Conservation (phyloP, 192 early-diverging fungal genomes). For the Oehlia diaphana region DNA sequence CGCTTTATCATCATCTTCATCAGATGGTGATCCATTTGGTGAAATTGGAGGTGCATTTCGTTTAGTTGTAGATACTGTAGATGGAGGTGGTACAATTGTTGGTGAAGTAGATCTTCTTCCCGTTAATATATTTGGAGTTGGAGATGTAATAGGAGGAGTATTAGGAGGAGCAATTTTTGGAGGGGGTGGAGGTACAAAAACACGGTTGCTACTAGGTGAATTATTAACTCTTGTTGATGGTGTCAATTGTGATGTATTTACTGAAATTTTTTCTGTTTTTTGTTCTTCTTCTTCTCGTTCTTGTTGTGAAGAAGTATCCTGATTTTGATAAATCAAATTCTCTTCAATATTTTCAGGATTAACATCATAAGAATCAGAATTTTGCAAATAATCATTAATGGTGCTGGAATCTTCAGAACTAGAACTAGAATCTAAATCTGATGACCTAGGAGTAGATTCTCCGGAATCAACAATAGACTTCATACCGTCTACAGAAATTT, state of each 20-base stretch:
- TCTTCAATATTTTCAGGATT: background rate
- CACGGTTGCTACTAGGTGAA: background rate
- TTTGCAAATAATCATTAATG: background rate
- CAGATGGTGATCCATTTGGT: background rate
- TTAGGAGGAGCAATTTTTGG: slow-evolving; percentile 11
- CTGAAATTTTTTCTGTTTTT: background rate
- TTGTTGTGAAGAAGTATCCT: background rate
- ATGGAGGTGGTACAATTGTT: background rate
- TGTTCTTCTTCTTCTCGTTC: background rate
- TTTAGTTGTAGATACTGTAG: background rate
- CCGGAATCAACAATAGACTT: slow-evolving; percentile 1
- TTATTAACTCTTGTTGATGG: background rate
- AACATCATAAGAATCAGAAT: background rate
- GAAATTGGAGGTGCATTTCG: background rate
- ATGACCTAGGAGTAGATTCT: slow-evolving; percentile 3
- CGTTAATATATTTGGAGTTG: background rate
- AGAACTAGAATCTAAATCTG: slow-evolving; percentile 8
- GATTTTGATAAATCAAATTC: background rate
- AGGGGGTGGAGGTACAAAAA: background rate
- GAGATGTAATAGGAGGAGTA: background rate
- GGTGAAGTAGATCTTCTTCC: slow-evolving; percentile 11
- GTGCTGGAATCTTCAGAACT: slow-evolving; percentile 23
- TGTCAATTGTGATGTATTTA: background rate
- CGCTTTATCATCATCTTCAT: background rate
- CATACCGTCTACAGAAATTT: background rate